Evolutionary conservation across 345 rosid genomes (phyloP).

Genomic region (Eucalyptus decipiens): DNA sequence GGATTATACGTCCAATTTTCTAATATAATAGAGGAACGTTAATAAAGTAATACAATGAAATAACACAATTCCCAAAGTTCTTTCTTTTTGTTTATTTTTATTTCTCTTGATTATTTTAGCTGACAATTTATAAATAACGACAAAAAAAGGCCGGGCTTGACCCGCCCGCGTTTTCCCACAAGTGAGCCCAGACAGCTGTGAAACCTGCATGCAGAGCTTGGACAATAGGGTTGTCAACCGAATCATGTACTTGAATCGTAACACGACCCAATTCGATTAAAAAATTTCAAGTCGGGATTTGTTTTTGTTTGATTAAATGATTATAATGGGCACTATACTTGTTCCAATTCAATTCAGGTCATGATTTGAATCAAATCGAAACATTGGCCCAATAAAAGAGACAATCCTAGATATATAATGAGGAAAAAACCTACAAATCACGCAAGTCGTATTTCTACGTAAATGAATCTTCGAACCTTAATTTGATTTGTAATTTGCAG

Average conservation of each 20-base stretch:
- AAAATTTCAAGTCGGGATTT: no score
- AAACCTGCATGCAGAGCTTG: background rate
- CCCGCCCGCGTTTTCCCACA: rapidly evolving
- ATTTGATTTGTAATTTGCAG: rapidly evolving
- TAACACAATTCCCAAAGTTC: background rate
- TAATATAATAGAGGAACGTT: background rate
- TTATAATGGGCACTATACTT: rapidly evolving
- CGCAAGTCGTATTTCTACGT: no score
- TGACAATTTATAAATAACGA: background rate
- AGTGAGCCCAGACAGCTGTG: background rate
- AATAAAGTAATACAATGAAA: background rate
- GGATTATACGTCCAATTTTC: background rate
- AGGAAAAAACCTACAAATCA: rapidly evolving
- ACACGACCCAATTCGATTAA: no score
- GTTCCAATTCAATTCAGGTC: no score
- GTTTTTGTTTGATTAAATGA: no score
- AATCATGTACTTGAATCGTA: rapidly evolving
- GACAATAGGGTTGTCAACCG: no score
- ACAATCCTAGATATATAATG: no score
- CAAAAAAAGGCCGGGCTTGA: background rate
- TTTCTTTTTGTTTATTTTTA: background rate
- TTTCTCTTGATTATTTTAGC: background rate
- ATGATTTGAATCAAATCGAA: no score
- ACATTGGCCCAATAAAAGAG: no score
- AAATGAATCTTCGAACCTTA: rapidly evolving